A percentile compares a stretch with the other conserved stretches of the same genome.
Evolutionary conservation across 1,284 basidiomycete species (phyloP).

Genomic region (Exobasidium rhododendri): DNA sequence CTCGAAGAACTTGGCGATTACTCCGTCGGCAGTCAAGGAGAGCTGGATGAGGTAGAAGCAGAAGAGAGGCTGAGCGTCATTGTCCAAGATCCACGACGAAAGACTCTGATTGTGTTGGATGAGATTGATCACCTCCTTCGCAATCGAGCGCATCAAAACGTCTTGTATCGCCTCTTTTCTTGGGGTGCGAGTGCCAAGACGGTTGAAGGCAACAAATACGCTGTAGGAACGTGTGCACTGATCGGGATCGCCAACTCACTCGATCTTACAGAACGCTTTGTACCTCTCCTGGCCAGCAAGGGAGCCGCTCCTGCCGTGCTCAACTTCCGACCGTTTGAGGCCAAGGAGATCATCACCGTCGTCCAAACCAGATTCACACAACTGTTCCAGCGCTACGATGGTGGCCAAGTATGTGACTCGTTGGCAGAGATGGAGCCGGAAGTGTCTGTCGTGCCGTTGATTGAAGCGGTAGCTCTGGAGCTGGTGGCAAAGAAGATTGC

Average conservation of each 20-base stretch:
- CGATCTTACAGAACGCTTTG: conserved; percentile 48
- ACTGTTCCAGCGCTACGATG: conserved; percentile 34
- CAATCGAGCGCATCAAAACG: conserved; percentile 44
- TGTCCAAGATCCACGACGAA: conserved; percentile 6
- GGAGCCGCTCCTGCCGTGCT: conserved; percentile 52
- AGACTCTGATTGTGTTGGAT: conserved; percentile 54
- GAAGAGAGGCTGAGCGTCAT: conserved; percentile 20
- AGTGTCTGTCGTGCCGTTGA: conserved; percentile 37
- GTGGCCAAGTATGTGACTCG: neutral
- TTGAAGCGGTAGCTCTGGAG: conserved; percentile 54
- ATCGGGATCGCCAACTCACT: conserved; percentile 51
- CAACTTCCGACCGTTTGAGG: conserved; percentile 56
- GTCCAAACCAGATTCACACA: conserved; percentile 50
- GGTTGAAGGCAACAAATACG: neutral
- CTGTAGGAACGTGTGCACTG: conserved; percentile 23
- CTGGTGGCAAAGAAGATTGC: conserved; percentile 56
- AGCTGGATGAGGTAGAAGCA: conserved; percentile 16
- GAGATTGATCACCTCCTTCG: conserved; percentile 57
- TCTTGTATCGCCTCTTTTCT: conserved; percentile 55
- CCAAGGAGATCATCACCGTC: conserved; percentile 54
- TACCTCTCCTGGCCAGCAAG: conserved; percentile 45
- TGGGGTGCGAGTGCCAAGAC: conserved; percentile 29
- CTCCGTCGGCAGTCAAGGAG: neutral
- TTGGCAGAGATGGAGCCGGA: neutral
- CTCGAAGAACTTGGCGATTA: conserved; percentile 32